phyloP scores from a whole-genome alignment of 768 basidiomycete genomes.

The Tylopilus rubrobrunneus region DNA sequence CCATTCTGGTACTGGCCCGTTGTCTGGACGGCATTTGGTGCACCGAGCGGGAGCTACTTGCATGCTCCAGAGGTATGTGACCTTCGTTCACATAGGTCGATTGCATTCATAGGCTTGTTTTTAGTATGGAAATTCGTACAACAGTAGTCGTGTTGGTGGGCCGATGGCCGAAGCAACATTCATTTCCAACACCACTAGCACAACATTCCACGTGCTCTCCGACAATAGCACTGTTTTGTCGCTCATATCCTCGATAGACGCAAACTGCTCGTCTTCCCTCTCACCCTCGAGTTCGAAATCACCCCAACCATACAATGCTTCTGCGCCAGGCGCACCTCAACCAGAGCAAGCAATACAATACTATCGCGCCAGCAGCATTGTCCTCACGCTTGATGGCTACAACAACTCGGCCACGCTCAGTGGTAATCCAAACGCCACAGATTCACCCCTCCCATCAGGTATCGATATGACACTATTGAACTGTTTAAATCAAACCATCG shows the following conservation, averaged over 20 bases:
- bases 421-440: conserved; percentile 36
- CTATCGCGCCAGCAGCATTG: conserved; percentile 63
- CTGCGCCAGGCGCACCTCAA: conserved; percentile 25
- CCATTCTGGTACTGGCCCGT: conserved; percentile 69
- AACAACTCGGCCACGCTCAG: conserved; percentile 55
- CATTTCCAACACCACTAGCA: conserved; percentile 34
- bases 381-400: conserved; percentile 60
- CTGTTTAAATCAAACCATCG: conserved; percentile 65
- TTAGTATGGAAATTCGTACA: conserved; percentile 45
- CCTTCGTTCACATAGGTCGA: neutral
- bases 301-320: conserved; percentile 30
- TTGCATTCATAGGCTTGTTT: conserved; percentile 10
- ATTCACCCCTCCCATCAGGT: conserved; percentile 48
- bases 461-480: conserved; percentile 47
- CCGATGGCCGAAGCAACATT: conserved; percentile 37
- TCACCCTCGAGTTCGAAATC: conserved; percentile 31
- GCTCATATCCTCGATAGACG: conserved; percentile 39
- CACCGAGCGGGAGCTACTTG: conserved; percentile 31
- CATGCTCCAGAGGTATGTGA: conserved; percentile 38
- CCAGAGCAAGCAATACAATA: conserved; percentile 64
- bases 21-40: conserved; percentile 39
- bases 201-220: conserved; percentile 44
- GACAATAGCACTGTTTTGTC: conserved; percentile 46
- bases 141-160: conserved; percentile 50
- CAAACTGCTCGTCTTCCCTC: conserved; percentile 42